Evolutionary conservation across 169 alveolate genomes (phyloP).

Genomic region (Plasmodium knowlesi): DNA sequence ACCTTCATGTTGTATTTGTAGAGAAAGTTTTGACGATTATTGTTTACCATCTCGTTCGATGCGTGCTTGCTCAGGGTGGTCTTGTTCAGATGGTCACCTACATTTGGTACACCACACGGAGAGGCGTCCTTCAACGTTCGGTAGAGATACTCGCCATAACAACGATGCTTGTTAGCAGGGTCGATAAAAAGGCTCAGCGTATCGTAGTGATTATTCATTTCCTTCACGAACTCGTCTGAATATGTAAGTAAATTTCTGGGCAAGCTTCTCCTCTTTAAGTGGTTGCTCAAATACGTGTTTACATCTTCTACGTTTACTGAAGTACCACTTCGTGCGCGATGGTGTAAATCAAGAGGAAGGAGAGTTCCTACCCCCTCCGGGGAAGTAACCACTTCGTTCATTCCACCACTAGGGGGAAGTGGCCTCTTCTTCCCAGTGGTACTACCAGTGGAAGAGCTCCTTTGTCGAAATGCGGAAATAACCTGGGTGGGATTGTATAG

Average conservation of each 20-base stretch:
- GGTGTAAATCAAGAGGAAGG: neutral
- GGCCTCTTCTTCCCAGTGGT: neutral
- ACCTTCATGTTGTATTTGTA: slow-evolving; percentile 34
- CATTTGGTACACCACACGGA: neutral
- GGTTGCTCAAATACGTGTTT: slow-evolving; percentile 2
- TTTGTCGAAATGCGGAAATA: neutral
- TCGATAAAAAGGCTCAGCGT: slow-evolving; percentile 25
- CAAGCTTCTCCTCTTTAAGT: neutral
- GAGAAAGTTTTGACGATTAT: neutral
- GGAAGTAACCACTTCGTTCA: neutral
- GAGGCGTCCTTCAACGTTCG: neutral
- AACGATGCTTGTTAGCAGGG: neutral
- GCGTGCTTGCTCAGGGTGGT: neutral
- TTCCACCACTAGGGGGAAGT: neutral
- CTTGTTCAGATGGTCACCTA: neutral
- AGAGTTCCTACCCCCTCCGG: neutral
- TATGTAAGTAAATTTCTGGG: slow-evolving; percentile 19
- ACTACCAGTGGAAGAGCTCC: neutral
- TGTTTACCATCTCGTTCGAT: neutral
- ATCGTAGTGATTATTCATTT: slow-evolving; percentile 53
- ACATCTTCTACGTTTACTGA: slow-evolving; percentile 1
- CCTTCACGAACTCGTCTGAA: slow-evolving; percentile 26
- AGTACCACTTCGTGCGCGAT: neutral
- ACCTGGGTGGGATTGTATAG: neutral
- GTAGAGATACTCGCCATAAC: slow-evolving; percentile 41